A percentile compares a stretch with the other conserved stretches of the same genome.
These are phyloP conservation scores for Chlorophyllum brunneum DNA, from an alignment of 768 basidiomycete species.

Conservation along the genomic window DNA sequence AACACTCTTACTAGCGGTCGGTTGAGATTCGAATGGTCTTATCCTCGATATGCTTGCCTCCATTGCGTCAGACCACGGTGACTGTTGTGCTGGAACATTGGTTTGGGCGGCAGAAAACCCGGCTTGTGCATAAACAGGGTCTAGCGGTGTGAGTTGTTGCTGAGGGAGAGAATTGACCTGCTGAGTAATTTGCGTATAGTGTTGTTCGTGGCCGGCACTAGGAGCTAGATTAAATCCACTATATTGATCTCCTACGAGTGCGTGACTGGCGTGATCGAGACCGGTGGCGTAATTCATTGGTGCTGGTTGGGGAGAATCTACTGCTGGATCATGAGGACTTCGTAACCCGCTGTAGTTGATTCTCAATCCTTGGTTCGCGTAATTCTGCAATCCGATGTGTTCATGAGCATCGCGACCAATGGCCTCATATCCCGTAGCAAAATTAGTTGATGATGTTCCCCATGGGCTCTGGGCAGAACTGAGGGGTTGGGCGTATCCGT, in stretches of 20 bases:
- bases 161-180: not conserved
- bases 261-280: not conserved
- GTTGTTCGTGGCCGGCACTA: not conserved
- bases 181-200: not conserved
- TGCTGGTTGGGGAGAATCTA: not conserved
- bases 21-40: slow-evolving; percentile 43
- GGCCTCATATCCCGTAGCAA: slow-evolving; percentile 2
- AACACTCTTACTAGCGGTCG: slow-evolving; percentile 35
- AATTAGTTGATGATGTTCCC: slow-evolving; percentile 8
- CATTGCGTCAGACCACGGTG: slow-evolving; percentile 32
- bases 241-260: slow-evolving; percentile 3
- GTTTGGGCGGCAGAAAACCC: not conserved
- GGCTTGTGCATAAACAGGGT: not conserved
- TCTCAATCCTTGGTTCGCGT: not conserved
- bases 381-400: slow-evolving; percentile 9
- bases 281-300: not conserved
- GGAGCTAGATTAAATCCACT: slow-evolving; percentile 4
- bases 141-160: slow-evolving; percentile 3
- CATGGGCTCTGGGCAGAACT: slow-evolving; percentile 15
- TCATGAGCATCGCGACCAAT: slow-evolving; percentile 6
- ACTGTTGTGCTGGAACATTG: slow-evolving; percentile 16
- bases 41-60: slow-evolving; percentile 28
- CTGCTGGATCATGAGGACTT: slow-evolving; percentile 1
- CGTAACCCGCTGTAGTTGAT: slow-evolving; percentile 8
- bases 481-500: slow-evolving; percentile 11